Base-by-base conservation (phyloP, 352 stramenopile genomes). In the Phytophthora palmivora region DNA sequence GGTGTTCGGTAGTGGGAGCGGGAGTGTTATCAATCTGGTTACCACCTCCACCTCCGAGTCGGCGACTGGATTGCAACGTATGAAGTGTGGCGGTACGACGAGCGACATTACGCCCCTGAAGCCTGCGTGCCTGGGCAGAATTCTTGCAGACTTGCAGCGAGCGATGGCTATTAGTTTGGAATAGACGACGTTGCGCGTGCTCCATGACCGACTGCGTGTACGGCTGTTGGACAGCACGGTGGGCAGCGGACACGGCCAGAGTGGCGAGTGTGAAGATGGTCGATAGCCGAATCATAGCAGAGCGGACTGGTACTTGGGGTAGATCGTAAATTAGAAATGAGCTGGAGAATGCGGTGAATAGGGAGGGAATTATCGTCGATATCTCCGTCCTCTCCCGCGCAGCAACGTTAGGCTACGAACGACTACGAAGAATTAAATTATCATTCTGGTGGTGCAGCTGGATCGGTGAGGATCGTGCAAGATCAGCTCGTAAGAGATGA, bases 371-470 rank as follows among this genome's bases (percentile, higher is more conserved):
- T 63, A 55, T 62, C 42, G 16, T 42, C 34, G 28, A 32, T 12
- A 28, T 28, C 24, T 28, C 24, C 24, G 24, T 28, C 24, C 24
- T 28, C 24, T 6, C 24, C 24, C 24, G 6, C 6, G 24, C 24
- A 28, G 6, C 24, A 28, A 28, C 24, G 21, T 26, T 33, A 33
- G 18, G 16, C 32, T 48, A 33, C 34, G 32, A 56, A 26, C 11
- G 51, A 22, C 22, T 47, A 53, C 38, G 30, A 51, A 21, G 8
- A 36, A 22, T 11, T 8, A 36, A 19, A 55, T 64, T 14, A n/a
- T 28, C 36, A 63, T 32, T 63, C 60, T 53, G 60, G 60, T 69
- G 60, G 60, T 69, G 51, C 60, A 57, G 37, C 30, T 53, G 54
- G 44, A 37, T 58, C 26, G 28, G 53, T 30, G 53, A 47, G 37